phyloP scores from a whole-genome alignment of 441 rosid genomes.

The Brassica balearica region DNA sequence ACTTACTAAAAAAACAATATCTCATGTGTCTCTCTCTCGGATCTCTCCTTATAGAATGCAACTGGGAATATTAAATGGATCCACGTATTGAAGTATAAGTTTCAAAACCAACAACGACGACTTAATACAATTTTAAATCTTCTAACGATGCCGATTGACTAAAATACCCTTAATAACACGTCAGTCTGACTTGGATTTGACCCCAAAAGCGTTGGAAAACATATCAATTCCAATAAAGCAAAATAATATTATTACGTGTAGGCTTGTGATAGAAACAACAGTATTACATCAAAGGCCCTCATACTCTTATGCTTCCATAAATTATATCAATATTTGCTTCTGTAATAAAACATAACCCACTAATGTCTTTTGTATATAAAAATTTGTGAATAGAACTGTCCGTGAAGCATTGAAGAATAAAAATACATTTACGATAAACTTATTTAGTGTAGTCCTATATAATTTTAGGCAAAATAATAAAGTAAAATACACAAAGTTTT shows the following conservation, averaged over 20 bases:
- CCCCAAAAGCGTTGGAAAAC: conserved; percentile 30
- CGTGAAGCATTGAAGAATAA: neutral
- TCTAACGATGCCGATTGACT: neutral
- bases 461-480: neutral
- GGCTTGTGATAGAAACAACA: neutral
- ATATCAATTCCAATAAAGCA: conserved; percentile 18
- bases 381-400: neutral
- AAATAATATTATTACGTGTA: conserved; percentile 4
- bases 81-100: conserved; percentile 14
- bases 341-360: neutral
- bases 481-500: neutral
- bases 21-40: conserved; percentile 7
- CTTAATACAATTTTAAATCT: neutral
- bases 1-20: neutral
- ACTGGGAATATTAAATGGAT: conserved; percentile 34
- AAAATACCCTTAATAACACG: conserved; percentile 31
- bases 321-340: no score
- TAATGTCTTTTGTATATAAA: neutral
- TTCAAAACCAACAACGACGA: conserved; percentile 15
- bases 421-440: neutral
- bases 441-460: neutral
- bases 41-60: conserved; percentile 23
- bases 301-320: no score
- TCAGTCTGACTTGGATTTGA: conserved; percentile 47
- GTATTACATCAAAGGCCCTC: conserved; percentile 17